Evolutionary conservation across 2,329 filamentous ascomycete genomes (phyloP), one percentile per base, ranked within the genome.

Genomic region (Talaromyces sp.): DNA sequence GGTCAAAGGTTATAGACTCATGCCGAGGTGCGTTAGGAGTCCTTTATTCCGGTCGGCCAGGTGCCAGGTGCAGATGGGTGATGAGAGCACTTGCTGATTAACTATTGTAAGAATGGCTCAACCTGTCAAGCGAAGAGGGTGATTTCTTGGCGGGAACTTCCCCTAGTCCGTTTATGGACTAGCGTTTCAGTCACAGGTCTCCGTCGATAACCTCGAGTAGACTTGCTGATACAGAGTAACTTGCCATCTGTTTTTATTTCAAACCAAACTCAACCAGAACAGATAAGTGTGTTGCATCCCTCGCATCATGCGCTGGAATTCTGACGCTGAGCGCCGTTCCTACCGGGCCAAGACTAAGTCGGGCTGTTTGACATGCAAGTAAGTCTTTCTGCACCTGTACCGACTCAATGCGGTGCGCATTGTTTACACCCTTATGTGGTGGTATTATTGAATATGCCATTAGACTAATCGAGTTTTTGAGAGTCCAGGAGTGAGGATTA

Each of bases 331-430:
- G 9, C 44, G 27, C 1, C 44, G 7, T 23, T 23, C 44, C 18
- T 28, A 53, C n/a, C 52, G 36, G n/a, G 23, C 34, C 36, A 61
- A 61, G 28, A 53, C 60, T 16, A 61, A 57, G 47, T 61, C 60
- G 6, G 60, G 60, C 18, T 61, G 60, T 54, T 50, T 61, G n/a
- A 61, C 60, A 16, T 61, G 60, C 60, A 61, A 61, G 60, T 61
- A 47, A 57, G 60, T 47, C 4, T 28, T 8, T 40, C 36, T n/a
- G 14, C 36, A 5, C 18, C n/a, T 50, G 9, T 50, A 10, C 18
- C n/a, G 9, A 8, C 27, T 51, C 2, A 12, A 28, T 14, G 14
- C 36, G 14, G 16, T n/a, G 12, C 8, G 18, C 8, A 28, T 23
- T 5, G 14, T 14, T 51, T 12, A 27, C 9, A 18, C 23, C 10